Percentiles rank a stretch among this genome's conserved stretches.
phyloP scores from a whole-genome alignment of 257 asterid species.

The Nicotiana otophora region DNA sequence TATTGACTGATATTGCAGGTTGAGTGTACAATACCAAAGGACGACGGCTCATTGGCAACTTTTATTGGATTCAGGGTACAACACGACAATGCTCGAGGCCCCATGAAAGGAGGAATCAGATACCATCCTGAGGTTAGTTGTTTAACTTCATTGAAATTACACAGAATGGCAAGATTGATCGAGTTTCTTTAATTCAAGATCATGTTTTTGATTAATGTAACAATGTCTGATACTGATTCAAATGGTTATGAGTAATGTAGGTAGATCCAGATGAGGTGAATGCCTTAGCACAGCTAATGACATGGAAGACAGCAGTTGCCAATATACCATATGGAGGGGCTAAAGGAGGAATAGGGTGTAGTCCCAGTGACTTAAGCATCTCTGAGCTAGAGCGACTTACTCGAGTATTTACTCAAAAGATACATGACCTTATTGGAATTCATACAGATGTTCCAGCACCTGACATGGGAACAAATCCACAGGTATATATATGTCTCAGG shows the following conservation, averaged over 20 bases:
- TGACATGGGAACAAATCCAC: slow-evolving; percentile 64
- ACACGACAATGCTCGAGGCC: slow-evolving; percentile 93
- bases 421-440: slow-evolving; percentile 54
- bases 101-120: slow-evolving; percentile 98
- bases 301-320: slow-evolving; percentile 98
- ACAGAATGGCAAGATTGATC: too few relatives aligned
- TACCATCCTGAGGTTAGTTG: slow-evolving; percentile 80
- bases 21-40: slow-evolving; percentile 92
- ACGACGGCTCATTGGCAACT: slow-evolving; percentile 80
- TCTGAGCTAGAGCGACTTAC: slow-evolving; percentile 79
- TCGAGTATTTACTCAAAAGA: slow-evolving; percentile 53
- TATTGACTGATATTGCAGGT: slow-evolving; percentile 39
- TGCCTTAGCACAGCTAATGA: slow-evolving; percentile 90
- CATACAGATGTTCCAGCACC: slow-evolving; percentile 70
- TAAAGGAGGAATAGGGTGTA: slow-evolving; percentile 93
- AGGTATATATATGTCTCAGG: not conserved
- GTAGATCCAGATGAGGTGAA: slow-evolving; percentile 96
- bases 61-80: slow-evolving; percentile 90
- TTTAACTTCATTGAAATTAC: not conserved
- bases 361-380: slow-evolving; percentile 55
- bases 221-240: not conserved
- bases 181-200: not conserved
- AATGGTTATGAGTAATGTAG: slow-evolving; percentile 23
- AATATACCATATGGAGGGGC: slow-evolving; percentile 97
- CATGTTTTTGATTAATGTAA: not conserved